Conservation (phyloP, 495 filamentous ascomycete genomes). For the Aspergillus conjunctus region DNA sequence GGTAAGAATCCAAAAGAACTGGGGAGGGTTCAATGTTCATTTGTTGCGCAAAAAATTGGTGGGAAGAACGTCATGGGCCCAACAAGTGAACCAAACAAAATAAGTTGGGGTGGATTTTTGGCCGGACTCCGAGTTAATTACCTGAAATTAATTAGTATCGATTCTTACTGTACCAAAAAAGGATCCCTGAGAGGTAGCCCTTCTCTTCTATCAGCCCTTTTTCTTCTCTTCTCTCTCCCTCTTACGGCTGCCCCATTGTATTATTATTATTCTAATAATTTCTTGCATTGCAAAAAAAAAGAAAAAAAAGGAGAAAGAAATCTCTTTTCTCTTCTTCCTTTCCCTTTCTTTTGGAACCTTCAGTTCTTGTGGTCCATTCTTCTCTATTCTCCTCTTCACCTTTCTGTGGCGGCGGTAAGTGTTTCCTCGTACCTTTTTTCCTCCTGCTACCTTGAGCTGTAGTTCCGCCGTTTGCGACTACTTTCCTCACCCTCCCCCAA, state of each 20-base stretch:
- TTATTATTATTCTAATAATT: slow-evolving; percentile 12
- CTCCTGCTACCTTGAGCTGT: background rate
- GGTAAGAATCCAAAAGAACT: slow-evolving; percentile 1
- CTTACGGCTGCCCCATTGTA: background rate
- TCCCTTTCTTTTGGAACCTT: slow-evolving; percentile 4
- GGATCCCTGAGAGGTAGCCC: background rate
- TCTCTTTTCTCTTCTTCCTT: slow-evolving; percentile 12
- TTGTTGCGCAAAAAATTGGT: slow-evolving; percentile 18
- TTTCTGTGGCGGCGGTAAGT: slow-evolving; percentile 19
- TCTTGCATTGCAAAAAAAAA: background rate
- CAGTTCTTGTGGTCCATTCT: slow-evolving; percentile 6
- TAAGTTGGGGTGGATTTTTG: slow-evolving; percentile 18
- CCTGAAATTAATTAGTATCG: background rate
- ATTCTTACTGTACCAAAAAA: too few relatives aligned
- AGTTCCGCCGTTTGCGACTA: slow-evolving; percentile 17
- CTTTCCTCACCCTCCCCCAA: slow-evolving; percentile 3
- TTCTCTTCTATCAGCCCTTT: slow-evolving; percentile 5
- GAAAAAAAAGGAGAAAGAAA: slow-evolving; percentile 5
- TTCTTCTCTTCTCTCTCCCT: slow-evolving; percentile 14
- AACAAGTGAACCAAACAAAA: slow-evolving; percentile 16
- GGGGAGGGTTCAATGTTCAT: background rate
- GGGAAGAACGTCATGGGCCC: slow-evolving; percentile 25
- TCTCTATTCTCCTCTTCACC: slow-evolving; percentile 15
- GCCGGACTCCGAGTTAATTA: slow-evolving; percentile 14
- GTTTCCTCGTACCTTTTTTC: background rate